These are phyloP conservation scores for Vickermania ingenoplastis DNA, from an alignment of 208 protist genomes.

Conservation along the genomic window DNA sequence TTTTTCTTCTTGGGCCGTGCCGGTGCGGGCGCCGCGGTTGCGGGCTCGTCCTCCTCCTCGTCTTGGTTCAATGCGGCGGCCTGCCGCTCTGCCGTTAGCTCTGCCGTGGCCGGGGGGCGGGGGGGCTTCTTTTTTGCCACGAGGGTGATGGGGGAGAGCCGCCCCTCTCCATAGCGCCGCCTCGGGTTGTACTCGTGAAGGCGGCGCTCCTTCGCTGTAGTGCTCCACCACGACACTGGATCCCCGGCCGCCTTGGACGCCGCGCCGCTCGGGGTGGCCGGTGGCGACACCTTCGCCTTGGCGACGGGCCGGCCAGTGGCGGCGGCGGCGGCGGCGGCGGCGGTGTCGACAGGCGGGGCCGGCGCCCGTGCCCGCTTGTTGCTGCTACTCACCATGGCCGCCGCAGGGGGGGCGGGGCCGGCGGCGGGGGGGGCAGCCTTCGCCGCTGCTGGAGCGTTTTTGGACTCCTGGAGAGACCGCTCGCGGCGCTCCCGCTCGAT, in stretches of 20 bases:
- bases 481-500: no score
- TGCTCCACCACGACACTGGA: slow-evolving; percentile 59
- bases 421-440: no score
- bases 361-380: neutral
- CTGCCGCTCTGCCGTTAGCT: no score
- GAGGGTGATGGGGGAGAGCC: slow-evolving; percentile 8
- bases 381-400: neutral
- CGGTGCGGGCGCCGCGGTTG: neutral
- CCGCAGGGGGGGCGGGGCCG: neutral
- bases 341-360: neutral
- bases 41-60: slow-evolving; percentile 10
- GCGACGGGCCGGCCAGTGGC: no score
- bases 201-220: slow-evolving; percentile 39
- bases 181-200: slow-evolving; percentile 57
- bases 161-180: slow-evolving; percentile 55
- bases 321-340: no score
- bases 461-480: no score
- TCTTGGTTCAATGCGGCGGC: no score
- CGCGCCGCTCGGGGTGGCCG: no score
- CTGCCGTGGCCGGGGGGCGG: no score
- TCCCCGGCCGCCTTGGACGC: slow-evolving; percentile 18
- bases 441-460: no score
- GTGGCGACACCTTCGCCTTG: no score
- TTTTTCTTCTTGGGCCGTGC: neutral
- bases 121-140: slow-evolving; percentile 3